These are phyloP conservation scores for Bullera alba DNA, from an alignment of 768 basidiomycete genomes.

Conservation along the genomic window DNA sequence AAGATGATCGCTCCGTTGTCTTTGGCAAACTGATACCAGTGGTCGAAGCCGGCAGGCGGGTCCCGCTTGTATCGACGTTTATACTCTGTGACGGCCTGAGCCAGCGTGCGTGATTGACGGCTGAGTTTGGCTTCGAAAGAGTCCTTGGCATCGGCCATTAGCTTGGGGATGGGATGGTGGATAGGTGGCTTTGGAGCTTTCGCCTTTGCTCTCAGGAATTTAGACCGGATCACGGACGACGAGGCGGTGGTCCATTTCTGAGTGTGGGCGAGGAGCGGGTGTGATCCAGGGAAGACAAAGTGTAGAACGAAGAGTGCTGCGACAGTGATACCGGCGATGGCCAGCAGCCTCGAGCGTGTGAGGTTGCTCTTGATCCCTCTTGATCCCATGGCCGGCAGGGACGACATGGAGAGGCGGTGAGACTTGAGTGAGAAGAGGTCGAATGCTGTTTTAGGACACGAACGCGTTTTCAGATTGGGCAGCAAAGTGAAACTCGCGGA, in stretches of 20 bases:
- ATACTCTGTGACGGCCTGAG: slow-evolving; percentile 39
- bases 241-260: slow-evolving; percentile 42
- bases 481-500: too few species aligned
- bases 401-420: neutral
- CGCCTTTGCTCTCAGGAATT: slow-evolving; percentile 34
- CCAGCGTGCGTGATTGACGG: slow-evolving; percentile 45
- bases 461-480: too few species aligned
- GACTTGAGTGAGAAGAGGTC: neutral
- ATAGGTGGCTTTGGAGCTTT: slow-evolving; percentile 35
- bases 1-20: slow-evolving; percentile 67
- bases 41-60: slow-evolving; percentile 40
- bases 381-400: neutral
- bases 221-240: slow-evolving; percentile 38
- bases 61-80: slow-evolving; percentile 31
- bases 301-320: slow-evolving; percentile 29
- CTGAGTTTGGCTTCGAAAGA: slow-evolving; percentile 38
- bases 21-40: slow-evolving; percentile 57
- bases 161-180: slow-evolving; percentile 45
- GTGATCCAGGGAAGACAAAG: slow-evolving; percentile 18
- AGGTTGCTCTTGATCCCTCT: slow-evolving; percentile 11
- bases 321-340: slow-evolving; percentile 14
- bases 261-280: slow-evolving; percentile 22
- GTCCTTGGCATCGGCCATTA: slow-evolving; percentile 42
- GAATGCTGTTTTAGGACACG: too few species aligned
- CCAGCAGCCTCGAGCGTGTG: slow-evolving; percentile 13